phyloP scores from a whole-genome alignment of 2,329 filamentous ascomycete species.

The Orbilia quercus region DNA sequence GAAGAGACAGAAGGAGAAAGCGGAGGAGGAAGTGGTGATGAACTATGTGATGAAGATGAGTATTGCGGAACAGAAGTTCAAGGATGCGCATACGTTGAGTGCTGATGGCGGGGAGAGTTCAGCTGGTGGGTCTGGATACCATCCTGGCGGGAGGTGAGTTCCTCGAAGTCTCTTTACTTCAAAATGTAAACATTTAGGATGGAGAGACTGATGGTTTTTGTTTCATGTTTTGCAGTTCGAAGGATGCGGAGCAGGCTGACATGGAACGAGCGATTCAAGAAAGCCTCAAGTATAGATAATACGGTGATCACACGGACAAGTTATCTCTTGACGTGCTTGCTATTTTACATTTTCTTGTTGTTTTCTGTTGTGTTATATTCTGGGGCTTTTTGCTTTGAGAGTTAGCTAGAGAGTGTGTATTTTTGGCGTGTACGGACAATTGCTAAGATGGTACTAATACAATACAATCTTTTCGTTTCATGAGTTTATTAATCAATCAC shows the following conservation, averaged over 20 bases:
- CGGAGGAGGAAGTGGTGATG: conserved; percentile 78
- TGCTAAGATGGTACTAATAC: neutral
- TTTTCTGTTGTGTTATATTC: conserved; percentile 1
- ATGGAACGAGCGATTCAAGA: conserved; percentile 69
- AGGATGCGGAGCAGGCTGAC: conserved; percentile 65
- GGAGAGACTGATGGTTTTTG: conserved; percentile 17
- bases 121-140: conserved; percentile 56
- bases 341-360: conserved; percentile 1
- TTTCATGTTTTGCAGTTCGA: conserved; percentile 61
- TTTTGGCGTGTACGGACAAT: no score
- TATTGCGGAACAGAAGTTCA: conserved; percentile 73
- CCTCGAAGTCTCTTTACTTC: neutral
- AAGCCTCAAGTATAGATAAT: conserved; percentile 65
- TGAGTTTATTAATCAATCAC: neutral
- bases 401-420: no score
- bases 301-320: neutral
- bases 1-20: conserved; percentile 63
- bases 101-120: conserved; percentile 25
- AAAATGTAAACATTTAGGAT: neutral
- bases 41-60: conserved; percentile 83
- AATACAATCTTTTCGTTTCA: neutral
- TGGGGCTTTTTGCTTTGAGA: no score
- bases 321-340: neutral
- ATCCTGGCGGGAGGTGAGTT: conserved; percentile 60
- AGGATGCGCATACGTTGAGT: conserved; percentile 2